A percentile compares a stretch with the other conserved stretches of the same genome.
phyloP scores from a whole-genome alignment of 768 basidiomycete genomes.

The Leccinum fibrillosum region DNA sequence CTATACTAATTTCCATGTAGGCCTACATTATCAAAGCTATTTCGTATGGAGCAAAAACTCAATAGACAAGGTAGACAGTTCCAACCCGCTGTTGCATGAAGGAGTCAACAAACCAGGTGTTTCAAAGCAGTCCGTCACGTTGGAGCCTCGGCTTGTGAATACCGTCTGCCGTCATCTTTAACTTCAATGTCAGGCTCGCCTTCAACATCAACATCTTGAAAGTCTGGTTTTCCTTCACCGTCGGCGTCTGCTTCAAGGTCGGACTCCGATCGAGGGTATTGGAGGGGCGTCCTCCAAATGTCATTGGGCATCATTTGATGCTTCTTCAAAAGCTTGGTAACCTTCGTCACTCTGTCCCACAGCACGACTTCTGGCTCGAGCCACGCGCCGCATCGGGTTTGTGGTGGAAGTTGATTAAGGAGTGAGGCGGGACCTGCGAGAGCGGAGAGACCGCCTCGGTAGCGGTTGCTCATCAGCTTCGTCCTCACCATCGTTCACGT shows the following conservation, averaged over 20 bases:
- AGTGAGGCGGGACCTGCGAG: conserved; percentile 20
- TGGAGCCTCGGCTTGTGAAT: too few relatives aligned
- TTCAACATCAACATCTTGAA: conserved; percentile 26
- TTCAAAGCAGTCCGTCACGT: too few relatives aligned
- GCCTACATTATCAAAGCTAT: too few relatives aligned
- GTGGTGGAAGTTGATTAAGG: conserved; percentile 12
- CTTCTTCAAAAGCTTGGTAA: conserved; percentile 46
- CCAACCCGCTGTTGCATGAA: too few relatives aligned
- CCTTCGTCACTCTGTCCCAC: conserved; percentile 46
- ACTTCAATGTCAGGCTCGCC: conserved; percentile 38
- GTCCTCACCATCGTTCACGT: conserved; percentile 31
- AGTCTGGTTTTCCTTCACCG: conserved; percentile 38
- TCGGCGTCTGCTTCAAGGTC: conserved; percentile 36
- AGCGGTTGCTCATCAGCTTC: conserved; percentile 25
- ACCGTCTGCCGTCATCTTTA: conserved; percentile 39
- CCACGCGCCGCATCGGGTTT: conserved; percentile 2
- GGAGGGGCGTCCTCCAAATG: conserved; percentile 54
- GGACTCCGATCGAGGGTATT: conserved; percentile 24
- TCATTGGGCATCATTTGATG: conserved; percentile 53
- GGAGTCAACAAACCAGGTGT: too few relatives aligned
- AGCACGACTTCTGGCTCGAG: conserved; percentile 25
- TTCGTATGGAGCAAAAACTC: too few relatives aligned
- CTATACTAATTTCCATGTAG: too few relatives aligned
- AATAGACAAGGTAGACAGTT: too few relatives aligned
- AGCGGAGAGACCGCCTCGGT: conserved; percentile 11